phyloP scores from a whole-genome alignment of 2,329 filamentous ascomycete species.

The Escovopsis sp. region DNA sequence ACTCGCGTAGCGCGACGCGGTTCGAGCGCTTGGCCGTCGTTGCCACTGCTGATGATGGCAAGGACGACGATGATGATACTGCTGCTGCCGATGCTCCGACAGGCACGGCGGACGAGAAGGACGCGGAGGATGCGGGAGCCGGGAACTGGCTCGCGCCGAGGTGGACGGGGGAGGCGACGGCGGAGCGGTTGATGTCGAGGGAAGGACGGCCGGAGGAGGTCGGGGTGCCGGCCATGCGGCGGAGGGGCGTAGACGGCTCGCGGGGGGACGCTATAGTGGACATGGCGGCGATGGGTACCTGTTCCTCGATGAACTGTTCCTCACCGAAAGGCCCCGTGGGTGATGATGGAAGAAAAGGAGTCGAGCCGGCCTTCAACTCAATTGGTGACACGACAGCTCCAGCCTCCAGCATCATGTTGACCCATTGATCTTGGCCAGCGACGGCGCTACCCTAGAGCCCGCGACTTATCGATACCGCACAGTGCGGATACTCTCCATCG shows the following conservation, averaged over 20 bases:
- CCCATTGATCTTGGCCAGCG: background rate
- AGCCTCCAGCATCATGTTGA: no score
- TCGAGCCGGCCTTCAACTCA: background rate
- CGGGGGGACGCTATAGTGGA: conserved; percentile 51
- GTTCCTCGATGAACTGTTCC: conserved; percentile 10
- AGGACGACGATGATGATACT: no score
- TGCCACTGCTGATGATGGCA: conserved; percentile 2
- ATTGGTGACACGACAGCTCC: background rate
- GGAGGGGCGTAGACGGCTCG: conserved; percentile 41
- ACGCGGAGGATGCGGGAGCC: conserved; percentile 12
- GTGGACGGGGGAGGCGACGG: conserved; percentile 35
- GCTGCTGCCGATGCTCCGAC: no score
- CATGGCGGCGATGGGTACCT: conserved; percentile 32
- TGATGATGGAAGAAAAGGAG: background rate
- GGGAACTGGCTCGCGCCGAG: conserved; percentile 18
- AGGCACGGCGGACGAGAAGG: conserved; percentile 8
- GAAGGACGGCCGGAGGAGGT: conserved; percentile 65
- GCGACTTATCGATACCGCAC: no score
- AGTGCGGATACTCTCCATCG: background rate
- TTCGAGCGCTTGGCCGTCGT: conserved; percentile 42
- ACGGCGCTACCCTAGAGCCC: no score
- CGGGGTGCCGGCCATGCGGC: conserved; percentile 44
- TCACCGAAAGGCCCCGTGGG: no score
- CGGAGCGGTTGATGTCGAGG: conserved; percentile 49
- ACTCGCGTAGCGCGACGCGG: conserved; percentile 78